Conservation (phyloP, 371 early-diverging fungal genomes). For the Coemansia sp. region DNA sequence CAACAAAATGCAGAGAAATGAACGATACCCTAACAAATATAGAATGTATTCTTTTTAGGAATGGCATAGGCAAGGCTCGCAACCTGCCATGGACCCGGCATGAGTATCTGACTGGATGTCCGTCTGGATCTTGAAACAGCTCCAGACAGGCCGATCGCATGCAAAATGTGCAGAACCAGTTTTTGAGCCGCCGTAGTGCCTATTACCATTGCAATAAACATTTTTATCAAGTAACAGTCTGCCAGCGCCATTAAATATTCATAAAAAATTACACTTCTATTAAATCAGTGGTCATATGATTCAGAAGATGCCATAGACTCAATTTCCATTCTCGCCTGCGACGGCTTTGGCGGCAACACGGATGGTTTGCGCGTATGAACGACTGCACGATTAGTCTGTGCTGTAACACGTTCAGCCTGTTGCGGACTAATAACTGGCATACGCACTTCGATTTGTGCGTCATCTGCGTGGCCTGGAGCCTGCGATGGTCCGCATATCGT, state of each 20-base stretch:
- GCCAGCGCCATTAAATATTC: neutral
- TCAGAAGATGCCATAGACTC: neutral
- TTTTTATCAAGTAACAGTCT: too few relatives aligned
- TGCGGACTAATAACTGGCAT: constrained; percentile 24
- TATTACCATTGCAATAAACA: too few relatives aligned
- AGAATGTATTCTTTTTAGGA: too few relatives aligned
- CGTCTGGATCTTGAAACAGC: too few relatives aligned
- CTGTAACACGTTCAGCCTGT: constrained; percentile 18
- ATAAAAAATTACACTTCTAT: neutral
- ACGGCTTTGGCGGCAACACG: neutral
- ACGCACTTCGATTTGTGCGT: constrained; percentile 5
- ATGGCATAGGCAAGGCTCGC: too few relatives aligned
- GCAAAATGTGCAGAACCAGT: too few relatives aligned
- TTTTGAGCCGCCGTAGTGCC: too few relatives aligned
- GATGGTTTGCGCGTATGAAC: constrained; percentile 10
- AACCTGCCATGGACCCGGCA: too few relatives aligned
- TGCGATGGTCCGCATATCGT: constrained; percentile 1
- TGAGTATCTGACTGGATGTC: too few relatives aligned
- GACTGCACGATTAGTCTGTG: constrained; percentile 18
- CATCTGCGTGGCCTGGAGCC: neutral
- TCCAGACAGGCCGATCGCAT: too few relatives aligned
- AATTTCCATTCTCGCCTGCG: neutral
- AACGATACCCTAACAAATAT: too few relatives aligned
- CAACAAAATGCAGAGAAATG: too few relatives aligned
- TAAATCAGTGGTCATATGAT: neutral